These are phyloP conservation scores for Quercus mongolica DNA, from an alignment of 306 rosid genomes.

Conservation along the genomic window DNA sequence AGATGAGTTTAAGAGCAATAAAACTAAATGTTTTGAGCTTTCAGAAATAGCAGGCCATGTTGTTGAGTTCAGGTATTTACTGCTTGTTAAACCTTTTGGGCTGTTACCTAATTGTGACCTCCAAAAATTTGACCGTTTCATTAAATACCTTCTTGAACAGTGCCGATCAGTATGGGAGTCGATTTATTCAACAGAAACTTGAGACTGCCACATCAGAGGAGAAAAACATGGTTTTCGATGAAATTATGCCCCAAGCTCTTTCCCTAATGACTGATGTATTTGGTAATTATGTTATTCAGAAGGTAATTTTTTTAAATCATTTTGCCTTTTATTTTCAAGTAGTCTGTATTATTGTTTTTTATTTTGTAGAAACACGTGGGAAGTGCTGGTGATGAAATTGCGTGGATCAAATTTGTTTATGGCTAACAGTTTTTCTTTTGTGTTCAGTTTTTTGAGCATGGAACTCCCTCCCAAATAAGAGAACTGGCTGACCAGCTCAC, in stretches of 20 bases:
- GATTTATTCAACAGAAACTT: constrained; percentile 90
- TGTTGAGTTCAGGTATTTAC: constrained; percentile 75
- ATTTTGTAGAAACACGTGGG: background rate
- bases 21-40: constrained; percentile 83
- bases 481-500: constrained; percentile 85
- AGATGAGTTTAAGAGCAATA: constrained; percentile 87
- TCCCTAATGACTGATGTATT: constrained; percentile 93
- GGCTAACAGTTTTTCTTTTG: background rate
- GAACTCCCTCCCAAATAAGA: constrained; percentile 76
- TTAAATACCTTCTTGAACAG: constrained; percentile 37
- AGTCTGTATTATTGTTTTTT: background rate
- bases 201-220: constrained; percentile 85
- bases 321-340: background rate
- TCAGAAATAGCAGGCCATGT: constrained; percentile 69
- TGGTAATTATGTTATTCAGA: constrained; percentile 94
- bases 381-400: background rate
- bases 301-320: constrained; percentile 41
- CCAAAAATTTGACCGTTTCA: background rate
- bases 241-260: constrained; percentile 94
- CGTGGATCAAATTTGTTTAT: background rate
- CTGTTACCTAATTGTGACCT: constrained; percentile 5
- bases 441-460: constrained; percentile 94
- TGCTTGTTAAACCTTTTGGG: constrained; percentile 8
- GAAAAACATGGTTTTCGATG: constrained; percentile 87
- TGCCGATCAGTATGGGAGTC: constrained; percentile 93